Percentiles rank a stretch among this genome's conserved stretches.
Evolutionary conservation across 352 stramenopile genomes (phyloP).

Genomic region (Phytophthora cajani): DNA sequence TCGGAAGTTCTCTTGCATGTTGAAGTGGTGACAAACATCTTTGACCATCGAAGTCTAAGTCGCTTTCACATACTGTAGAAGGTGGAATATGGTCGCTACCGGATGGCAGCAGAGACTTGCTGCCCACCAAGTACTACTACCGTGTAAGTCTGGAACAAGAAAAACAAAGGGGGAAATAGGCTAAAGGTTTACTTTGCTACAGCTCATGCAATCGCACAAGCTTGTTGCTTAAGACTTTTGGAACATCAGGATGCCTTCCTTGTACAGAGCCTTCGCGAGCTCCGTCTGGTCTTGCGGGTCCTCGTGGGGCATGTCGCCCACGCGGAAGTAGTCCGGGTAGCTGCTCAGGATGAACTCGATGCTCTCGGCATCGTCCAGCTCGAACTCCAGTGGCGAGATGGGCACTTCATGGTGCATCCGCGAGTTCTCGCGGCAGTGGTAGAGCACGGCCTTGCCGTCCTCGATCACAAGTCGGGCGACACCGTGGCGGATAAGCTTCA

Average conservation of each 20-base stretch:
- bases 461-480: constrained; percentile 79
- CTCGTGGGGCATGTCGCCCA: constrained; percentile 79
- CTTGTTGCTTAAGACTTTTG: constrained; percentile 49
- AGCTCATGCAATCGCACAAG: not conserved
- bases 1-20: no score
- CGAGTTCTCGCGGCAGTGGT: constrained; percentile 85
- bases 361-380: constrained; percentile 81
- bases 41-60: no score
- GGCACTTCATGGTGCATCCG: constrained; percentile 76
- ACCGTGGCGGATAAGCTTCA: constrained; percentile 74
- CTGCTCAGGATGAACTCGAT: constrained; percentile 81
- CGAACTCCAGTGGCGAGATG: constrained; percentile 78
- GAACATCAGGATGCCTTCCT: constrained; percentile 81
- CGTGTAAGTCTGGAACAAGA: no score
- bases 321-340: constrained; percentile 80
- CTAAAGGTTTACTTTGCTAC: constrained; percentile 5
- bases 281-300: constrained; percentile 77
- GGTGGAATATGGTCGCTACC: no score
- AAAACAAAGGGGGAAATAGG: not conserved
- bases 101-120: no score
- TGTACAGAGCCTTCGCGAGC: constrained; percentile 74
- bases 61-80: no score
- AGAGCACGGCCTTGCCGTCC: constrained; percentile 77
- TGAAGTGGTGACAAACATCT: no score
- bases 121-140: no score